A percentile compares a stretch with the other conserved stretches of the same genome.
phyloP scores from a whole-genome alignment of 345 rosid genomes.

The Cardiospermum halicacabum region DNA sequence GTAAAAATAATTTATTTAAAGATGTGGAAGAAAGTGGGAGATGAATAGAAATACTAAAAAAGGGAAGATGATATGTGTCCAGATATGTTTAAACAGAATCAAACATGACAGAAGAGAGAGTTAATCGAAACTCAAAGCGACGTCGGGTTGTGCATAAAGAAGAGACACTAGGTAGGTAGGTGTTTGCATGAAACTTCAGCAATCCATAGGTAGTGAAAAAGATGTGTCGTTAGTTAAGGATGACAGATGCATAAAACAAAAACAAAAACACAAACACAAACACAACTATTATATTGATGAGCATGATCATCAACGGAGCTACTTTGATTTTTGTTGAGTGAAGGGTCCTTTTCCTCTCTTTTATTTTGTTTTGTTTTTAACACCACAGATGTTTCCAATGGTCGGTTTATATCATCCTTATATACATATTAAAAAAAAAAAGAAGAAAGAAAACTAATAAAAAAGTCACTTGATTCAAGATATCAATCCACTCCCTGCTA shows the following conservation, averaged over 20 bases:
- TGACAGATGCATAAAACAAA: neutral
- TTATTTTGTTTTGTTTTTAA: constrained; percentile 40
- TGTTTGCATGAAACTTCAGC: constrained; percentile 21
- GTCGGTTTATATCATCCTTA: neutral
- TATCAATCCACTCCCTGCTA: too few relatives aligned
- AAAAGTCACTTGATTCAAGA: too few relatives aligned
- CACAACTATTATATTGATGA: neutral
- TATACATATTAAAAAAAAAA: too few relatives aligned
- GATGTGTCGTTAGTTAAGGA: constrained; percentile 21
- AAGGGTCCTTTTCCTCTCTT: constrained; percentile 49
- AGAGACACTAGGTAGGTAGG: constrained; percentile 18
- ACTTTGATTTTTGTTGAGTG: constrained; percentile 36
- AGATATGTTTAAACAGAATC: neutral
- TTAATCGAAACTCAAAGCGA: constrained; percentile 27
- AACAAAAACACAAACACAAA: neutral
- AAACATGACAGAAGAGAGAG: constrained; percentile 3
- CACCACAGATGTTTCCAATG: constrained; percentile 17
- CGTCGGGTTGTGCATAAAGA: constrained; percentile 30
- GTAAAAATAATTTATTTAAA: too few relatives aligned
- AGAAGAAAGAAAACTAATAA: too few relatives aligned
- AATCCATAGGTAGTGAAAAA: constrained; percentile 17
- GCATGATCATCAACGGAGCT: constrained; percentile 8
- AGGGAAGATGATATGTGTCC: neutral
- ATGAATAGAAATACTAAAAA: too few relatives aligned
- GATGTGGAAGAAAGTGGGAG: too few relatives aligned